phyloP scores from a whole-genome alignment of 345 rosid species.

The Euphorbia lathyris region DNA sequence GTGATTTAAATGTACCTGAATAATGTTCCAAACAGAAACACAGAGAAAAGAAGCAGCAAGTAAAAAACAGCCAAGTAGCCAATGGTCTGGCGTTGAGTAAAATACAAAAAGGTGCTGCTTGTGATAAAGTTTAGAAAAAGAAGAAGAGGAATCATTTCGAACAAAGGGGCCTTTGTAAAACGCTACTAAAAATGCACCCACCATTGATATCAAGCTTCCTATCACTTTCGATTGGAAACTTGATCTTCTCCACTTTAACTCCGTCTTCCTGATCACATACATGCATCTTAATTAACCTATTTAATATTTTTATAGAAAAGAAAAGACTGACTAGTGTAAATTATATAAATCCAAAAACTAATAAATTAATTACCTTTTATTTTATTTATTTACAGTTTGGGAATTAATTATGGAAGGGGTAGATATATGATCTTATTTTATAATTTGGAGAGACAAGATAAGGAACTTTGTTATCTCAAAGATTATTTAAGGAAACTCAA shows the following conservation, averaged over 20 bases:
- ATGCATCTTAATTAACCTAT: too few relatives aligned
- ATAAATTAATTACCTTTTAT: too few relatives aligned
- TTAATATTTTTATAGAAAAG: too few relatives aligned
- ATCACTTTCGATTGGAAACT: conserved; percentile 41
- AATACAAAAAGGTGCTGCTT: conserved; percentile 45
- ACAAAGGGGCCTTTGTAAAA: conserved; percentile 59
- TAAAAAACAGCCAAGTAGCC: conserved; percentile 68
- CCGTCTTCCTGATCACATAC: conserved; percentile 35
- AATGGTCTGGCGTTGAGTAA: conserved; percentile 51
- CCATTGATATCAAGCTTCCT: conserved; percentile 50
- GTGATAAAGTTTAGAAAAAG: conserved; percentile 27
- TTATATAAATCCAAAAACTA: too few relatives aligned
- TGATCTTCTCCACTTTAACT: conserved; percentile 47
- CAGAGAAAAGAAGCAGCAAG: conserved; percentile 63
- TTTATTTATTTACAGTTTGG: too few relatives aligned
- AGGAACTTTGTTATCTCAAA: too few relatives aligned
- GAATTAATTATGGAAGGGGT: too few relatives aligned
- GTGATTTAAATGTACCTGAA: conserved; percentile 43
- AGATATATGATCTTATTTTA: too few relatives aligned
- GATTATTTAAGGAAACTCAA: too few relatives aligned
- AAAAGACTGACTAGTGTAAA: too few relatives aligned
- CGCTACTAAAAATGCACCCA: conserved; percentile 49
- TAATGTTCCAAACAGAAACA: conserved; percentile 54
- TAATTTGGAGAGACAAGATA: too few relatives aligned
- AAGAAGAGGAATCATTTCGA: conserved; percentile 32